Evolutionary conservation across 495 filamentous ascomycete species (phyloP).

Genomic region (Physcia stellaris): DNA sequence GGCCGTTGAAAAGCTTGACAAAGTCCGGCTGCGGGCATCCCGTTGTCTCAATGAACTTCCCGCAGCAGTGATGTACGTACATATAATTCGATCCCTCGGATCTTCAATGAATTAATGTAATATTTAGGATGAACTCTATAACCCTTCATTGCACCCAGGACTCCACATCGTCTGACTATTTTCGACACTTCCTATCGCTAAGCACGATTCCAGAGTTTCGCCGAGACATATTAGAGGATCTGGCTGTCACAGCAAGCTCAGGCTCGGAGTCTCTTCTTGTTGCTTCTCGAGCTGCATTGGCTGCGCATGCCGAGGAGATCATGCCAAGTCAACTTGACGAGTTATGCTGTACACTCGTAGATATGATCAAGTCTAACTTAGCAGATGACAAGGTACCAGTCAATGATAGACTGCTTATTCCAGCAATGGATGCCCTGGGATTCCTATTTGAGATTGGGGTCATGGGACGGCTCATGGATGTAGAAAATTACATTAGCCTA

Average conservation of each 20-base stretch:
- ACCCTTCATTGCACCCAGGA: no score
- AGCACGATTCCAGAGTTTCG: no score
- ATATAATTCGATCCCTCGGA: no score
- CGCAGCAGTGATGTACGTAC: no score
- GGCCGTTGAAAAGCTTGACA: slow-evolving; percentile 78
- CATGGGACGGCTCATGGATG: slow-evolving; percentile 14
- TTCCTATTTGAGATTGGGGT: slow-evolving; percentile 54
- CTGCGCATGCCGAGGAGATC: slow-evolving; percentile 29
- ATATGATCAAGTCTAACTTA: slow-evolving; percentile 31
- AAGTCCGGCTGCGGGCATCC: slow-evolving; percentile 60
- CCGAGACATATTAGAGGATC: no score
- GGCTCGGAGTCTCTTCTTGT: slow-evolving; percentile 73
- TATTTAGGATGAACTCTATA: no score
- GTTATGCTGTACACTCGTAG: slow-evolving; percentile 29
- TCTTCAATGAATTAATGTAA: no score
- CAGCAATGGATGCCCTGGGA: slow-evolving; percentile 58
- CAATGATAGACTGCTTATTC: slow-evolving; percentile 59
- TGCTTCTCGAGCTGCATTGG: slow-evolving; percentile 56
- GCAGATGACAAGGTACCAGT: no score
- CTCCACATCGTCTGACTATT: no score
- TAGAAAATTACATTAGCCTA: slow-evolving; percentile 40
- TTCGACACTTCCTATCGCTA: no score
- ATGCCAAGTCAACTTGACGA: slow-evolving; percentile 18
- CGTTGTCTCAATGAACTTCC: no score
- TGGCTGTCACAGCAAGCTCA: slow-evolving; percentile 67